These are phyloP conservation scores for Abrus precatorius DNA, from an alignment of 306 rosid genomes.

Conservation along the genomic window DNA sequence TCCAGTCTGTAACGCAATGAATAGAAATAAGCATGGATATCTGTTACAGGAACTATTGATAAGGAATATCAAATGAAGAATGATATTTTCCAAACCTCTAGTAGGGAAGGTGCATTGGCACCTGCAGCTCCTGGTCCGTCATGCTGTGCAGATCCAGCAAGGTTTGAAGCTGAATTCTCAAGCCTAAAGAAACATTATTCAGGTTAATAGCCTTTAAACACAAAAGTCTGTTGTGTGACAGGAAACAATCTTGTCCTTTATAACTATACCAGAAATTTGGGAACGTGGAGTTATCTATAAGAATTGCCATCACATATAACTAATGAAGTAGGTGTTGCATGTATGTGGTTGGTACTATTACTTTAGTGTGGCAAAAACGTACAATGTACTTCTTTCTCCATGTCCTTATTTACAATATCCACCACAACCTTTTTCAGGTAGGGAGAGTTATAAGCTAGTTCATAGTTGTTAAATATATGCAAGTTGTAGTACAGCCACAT, in stretches of 20 bases:
- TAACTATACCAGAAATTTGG: not conserved
- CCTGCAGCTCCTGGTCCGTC: slow-evolving; percentile 64
- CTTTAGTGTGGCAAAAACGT: not conserved
- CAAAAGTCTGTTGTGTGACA: not conserved
- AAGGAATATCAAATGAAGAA: slow-evolving; percentile 35
- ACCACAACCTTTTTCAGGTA: not conserved
- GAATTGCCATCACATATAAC: too few species aligned
- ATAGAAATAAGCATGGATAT: slow-evolving; percentile 46
- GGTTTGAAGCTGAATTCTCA: slow-evolving; percentile 87
- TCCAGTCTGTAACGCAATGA: slow-evolving; percentile 72
- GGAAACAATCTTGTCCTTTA: slow-evolving; percentile 18
- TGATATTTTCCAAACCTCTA: slow-evolving; percentile 73
- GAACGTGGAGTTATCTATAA: too few species aligned
- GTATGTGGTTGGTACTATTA: not conserved
- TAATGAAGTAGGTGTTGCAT: too few species aligned
- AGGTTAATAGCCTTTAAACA: slow-evolving; percentile 10
- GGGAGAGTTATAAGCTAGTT: not conserved
- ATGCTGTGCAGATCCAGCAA: slow-evolving; percentile 71
- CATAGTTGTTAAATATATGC: not conserved
- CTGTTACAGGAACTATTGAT: slow-evolving; percentile 9
- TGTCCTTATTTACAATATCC: not conserved
- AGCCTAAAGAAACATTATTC: slow-evolving; percentile 66
- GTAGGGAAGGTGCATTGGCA: slow-evolving; percentile 76
- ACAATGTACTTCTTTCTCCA: not conserved
- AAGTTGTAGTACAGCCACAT: not conserved